phyloP scores from a whole-genome alignment of 164 flowering plant genomes.

The Umbellularia californica region DNA sequence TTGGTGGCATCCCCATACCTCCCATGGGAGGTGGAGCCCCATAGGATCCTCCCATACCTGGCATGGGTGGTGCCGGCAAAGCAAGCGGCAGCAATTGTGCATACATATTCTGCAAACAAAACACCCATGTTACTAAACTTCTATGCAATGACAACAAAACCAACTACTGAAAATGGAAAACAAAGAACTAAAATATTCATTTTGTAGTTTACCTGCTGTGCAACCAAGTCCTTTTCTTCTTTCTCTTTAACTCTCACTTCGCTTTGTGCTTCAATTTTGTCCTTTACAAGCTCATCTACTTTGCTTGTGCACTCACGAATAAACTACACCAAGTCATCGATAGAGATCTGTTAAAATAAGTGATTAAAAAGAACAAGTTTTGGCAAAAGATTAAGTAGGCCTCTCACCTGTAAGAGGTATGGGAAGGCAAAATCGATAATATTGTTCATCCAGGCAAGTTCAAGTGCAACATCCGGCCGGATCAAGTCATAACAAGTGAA shows the following conservation, averaged over 20 bases:
- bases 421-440: constrained; percentile 97
- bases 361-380: not conserved
- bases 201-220: constrained; percentile 70
- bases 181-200: not conserved
- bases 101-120: constrained; percentile 84
- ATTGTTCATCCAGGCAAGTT: constrained; percentile 96
- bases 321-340: constrained; percentile 34
- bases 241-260: constrained; percentile 85
- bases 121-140: not conserved
- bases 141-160: not conserved
- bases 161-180: not conserved
- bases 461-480: constrained; percentile 91
- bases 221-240: constrained; percentile 89
- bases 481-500: constrained; percentile 92
- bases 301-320: constrained; percentile 90
- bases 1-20: constrained; percentile 94
- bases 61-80: constrained; percentile 95
- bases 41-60: constrained; percentile 67
- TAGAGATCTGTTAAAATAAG: not conserved
- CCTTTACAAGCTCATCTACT: constrained; percentile 92
- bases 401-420: constrained; percentile 79
- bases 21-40: constrained; percentile 79
- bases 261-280: constrained; percentile 68
- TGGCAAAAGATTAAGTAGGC: too few species aligned
- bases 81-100: constrained; percentile 98